Conservation (phyloP, 2,329 filamentous ascomycete species). For the Penicillium hordei region DNA sequence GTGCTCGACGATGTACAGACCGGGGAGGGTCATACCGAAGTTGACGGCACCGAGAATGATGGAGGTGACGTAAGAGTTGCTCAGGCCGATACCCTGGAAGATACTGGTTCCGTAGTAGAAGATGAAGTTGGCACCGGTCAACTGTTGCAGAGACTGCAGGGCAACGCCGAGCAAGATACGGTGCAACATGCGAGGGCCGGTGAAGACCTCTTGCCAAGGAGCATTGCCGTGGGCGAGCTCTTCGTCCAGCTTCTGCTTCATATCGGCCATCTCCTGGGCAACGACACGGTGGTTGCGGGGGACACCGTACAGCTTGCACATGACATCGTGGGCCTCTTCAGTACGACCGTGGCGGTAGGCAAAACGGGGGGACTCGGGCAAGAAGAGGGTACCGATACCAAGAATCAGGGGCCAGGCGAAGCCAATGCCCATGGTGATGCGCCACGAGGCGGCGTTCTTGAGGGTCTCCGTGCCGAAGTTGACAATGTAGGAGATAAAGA, state of each 20-base stretch:
- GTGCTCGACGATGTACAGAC: slow-evolving; percentile 68
- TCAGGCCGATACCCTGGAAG: slow-evolving; percentile 65
- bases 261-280: slow-evolving; percentile 57
- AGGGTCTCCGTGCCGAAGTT: slow-evolving; percentile 49
- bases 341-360: slow-evolving; percentile 56
- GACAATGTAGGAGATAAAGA: slow-evolving; percentile 51
- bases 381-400: slow-evolving; percentile 54
- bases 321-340: slow-evolving; percentile 53
- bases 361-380: slow-evolving; percentile 60
- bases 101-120: slow-evolving; percentile 59
- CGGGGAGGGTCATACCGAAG: slow-evolving; percentile 65
- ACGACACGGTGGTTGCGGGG: slow-evolving; percentile 56
- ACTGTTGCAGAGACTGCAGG: slow-evolving; percentile 50
- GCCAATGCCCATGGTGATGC: slow-evolving; percentile 57
- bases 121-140: slow-evolving; percentile 52
- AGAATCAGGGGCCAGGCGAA: slow-evolving; percentile 60
- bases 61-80: slow-evolving; percentile 65
- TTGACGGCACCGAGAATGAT: slow-evolving; percentile 70
- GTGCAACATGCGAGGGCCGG: slow-evolving; percentile 50
- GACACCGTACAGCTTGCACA: slow-evolving; percentile 58
- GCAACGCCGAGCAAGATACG: slow-evolving; percentile 47
- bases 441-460: slow-evolving; percentile 48
- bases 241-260: slow-evolving; percentile 59
- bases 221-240: slow-evolving; percentile 47
- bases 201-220: slow-evolving; percentile 48